These are phyloP conservation scores for Aspergillus texensis DNA, from an alignment of 2,329 filamentous ascomycete genomes.

Conservation along the genomic window DNA sequence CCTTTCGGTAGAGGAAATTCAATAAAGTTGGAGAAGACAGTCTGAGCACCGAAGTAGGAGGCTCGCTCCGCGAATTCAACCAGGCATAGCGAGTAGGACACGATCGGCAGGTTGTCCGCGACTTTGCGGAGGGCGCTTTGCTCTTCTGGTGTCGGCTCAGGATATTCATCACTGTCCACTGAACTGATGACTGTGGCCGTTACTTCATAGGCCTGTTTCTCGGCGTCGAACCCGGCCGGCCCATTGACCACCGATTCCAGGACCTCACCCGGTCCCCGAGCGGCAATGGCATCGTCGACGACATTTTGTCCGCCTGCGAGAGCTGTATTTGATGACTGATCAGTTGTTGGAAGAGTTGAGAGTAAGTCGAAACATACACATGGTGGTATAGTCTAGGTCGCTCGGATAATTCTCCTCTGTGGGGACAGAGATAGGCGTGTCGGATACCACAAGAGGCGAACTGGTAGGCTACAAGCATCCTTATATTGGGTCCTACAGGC, in stretches of 20 bases:
- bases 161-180: neutral
- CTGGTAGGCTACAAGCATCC: neutral
- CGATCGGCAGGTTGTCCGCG: constrained; percentile 53
- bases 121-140: constrained; percentile 49
- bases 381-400: neutral
- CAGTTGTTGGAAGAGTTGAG: neutral
- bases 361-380: neutral
- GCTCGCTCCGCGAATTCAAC: constrained; percentile 65
- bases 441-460: neutral
- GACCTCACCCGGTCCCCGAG: neutral
- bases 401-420: neutral
- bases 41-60: constrained; percentile 61
- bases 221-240: neutral
- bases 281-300: neutral
- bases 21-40: constrained; percentile 64
- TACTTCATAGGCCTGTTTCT: neutral
- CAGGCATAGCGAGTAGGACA: constrained; percentile 60
- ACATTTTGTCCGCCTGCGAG: neutral
- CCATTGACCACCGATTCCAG: neutral
- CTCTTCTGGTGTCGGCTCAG: constrained; percentile 52
- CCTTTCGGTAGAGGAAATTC: constrained; percentile 60
- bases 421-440: neutral
- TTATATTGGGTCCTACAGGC: neutral
- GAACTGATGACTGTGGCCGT: neutral
- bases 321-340: neutral